phyloP scores from a whole-genome alignment of 2,329 filamentous ascomycete species.

The Didymella sp. region DNA sequence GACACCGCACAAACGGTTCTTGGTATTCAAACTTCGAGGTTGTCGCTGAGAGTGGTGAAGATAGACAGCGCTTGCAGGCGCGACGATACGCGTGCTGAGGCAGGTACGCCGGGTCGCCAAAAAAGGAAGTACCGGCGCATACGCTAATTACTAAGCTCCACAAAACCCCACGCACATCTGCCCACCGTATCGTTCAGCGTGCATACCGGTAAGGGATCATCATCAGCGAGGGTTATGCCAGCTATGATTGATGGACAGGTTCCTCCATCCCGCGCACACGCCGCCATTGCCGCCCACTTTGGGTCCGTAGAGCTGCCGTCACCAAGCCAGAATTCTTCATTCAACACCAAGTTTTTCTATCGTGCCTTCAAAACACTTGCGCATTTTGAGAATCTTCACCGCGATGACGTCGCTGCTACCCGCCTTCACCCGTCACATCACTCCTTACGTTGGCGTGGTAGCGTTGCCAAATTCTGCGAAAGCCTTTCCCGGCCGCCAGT shows the following conservation, averaged over 20 bases:
- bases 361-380: constrained; percentile 6
- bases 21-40: constrained; percentile 1
- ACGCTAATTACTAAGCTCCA: constrained; percentile 14
- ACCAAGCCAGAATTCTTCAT: constrained; percentile 2
- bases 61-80: constrained; percentile 11
- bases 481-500: constrained; percentile 24
- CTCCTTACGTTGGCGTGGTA: constrained; percentile 19
- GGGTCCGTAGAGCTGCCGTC: constrained; percentile 1
- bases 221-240: constrained; percentile 13
- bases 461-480: constrained; percentile 20
- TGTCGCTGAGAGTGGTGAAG: constrained; percentile 14
- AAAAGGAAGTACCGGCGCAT: constrained; percentile 13
- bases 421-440: constrained; percentile 10
- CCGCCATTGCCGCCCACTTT: constrained; percentile 13
- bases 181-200: constrained; percentile 12
- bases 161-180: constrained; percentile 8
- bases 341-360: constrained; percentile 15
- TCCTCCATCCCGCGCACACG: constrained; percentile 11
- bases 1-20: constrained; percentile 12
- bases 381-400: constrained; percentile 8
- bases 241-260: constrained; percentile 15
- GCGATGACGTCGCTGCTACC: constrained; percentile 27
- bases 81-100: constrained; percentile 4
- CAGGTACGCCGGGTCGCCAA: constrained; percentile 3
- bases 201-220: constrained; percentile 10